These are phyloP conservation scores for Trichosporon ovoides DNA, from an alignment of 1,284 basidiomycete genomes.

Conservation along the genomic window DNA sequence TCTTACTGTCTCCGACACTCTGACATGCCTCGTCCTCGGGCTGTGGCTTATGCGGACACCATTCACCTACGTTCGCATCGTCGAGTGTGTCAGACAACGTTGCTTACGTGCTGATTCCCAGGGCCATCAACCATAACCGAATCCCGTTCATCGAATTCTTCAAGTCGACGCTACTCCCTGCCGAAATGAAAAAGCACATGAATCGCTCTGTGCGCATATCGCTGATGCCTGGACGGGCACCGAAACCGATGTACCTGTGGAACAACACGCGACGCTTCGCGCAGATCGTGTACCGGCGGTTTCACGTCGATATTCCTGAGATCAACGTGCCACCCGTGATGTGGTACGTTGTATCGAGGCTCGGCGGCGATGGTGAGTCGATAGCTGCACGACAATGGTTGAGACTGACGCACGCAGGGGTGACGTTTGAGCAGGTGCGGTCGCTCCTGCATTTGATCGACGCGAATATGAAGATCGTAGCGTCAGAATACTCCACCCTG, in stretches of 20 bases:
- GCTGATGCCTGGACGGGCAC: slow-evolving; percentile 21
- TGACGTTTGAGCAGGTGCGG: slow-evolving; percentile 52
- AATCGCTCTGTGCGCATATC: slow-evolving; percentile 11
- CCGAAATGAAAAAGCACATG: slow-evolving; percentile 50
- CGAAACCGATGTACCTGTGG: slow-evolving; percentile 24
- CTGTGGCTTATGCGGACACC: slow-evolving; percentile 75
- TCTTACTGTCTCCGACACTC: slow-evolving; percentile 29
- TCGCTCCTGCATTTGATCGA: slow-evolving; percentile 33
- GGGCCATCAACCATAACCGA: slow-evolving; percentile 60
- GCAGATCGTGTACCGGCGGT: slow-evolving; percentile 39
- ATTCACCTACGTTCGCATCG: slow-evolving; percentile 66
- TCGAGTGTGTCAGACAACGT: slow-evolving; percentile 54
- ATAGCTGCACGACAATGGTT: slow-evolving; percentile 52
- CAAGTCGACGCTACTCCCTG: slow-evolving; percentile 57
- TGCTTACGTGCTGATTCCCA: background rate
- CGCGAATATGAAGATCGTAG: slow-evolving; percentile 42
- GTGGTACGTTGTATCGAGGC: slow-evolving; percentile 66
- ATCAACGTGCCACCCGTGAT: slow-evolving; percentile 71
- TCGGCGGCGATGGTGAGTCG: slow-evolving; percentile 71
- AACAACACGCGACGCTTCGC: slow-evolving; percentile 23
- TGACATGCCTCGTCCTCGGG: slow-evolving; percentile 56
- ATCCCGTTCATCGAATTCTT: slow-evolving; percentile 77
- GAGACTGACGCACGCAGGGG: slow-evolving; percentile 52
- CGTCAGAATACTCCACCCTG: slow-evolving; percentile 11
- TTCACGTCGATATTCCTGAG: slow-evolving; percentile 67